Conservation (phyloP, 2,329 filamentous ascomycete genomes). For the Pseudopithomyces chartarum region DNA sequence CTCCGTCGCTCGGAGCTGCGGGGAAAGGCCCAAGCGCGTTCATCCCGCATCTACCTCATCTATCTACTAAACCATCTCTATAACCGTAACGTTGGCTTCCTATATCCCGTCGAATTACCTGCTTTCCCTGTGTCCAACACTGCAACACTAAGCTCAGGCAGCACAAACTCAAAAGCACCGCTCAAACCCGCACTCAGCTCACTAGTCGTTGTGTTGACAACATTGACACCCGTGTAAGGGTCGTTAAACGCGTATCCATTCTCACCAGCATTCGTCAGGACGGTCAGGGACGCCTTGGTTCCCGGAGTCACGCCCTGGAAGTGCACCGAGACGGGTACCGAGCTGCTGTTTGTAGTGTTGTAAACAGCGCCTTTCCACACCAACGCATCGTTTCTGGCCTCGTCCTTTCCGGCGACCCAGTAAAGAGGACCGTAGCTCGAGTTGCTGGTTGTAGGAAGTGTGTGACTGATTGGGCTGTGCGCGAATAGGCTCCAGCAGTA, state of each 20-base stretch:
- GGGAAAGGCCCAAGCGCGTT: neutral
- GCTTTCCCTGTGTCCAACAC: constrained; percentile 52
- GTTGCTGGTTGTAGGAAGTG: constrained; percentile 47
- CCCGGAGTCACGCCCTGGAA: constrained; percentile 37
- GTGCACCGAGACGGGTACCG: constrained; percentile 28
- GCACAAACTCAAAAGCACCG: constrained; percentile 57
- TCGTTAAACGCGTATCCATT: constrained; percentile 51
- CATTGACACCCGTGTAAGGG: constrained; percentile 53
- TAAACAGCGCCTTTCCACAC: constrained; percentile 56
- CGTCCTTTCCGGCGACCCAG: constrained; percentile 51
- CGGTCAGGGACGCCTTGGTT: constrained; percentile 44
- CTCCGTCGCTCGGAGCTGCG: neutral
- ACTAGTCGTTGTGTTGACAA: constrained; percentile 28
- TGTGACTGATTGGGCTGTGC: constrained; percentile 50
- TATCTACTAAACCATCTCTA: neutral
- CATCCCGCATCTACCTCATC: neutral
- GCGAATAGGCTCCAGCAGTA: constrained; percentile 49
- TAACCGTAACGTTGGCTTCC: neutral
- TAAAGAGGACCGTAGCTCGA: constrained; percentile 50
- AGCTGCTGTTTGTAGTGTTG: constrained; percentile 48
- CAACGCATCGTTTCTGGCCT: constrained; percentile 33
- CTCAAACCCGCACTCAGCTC: constrained; percentile 39
- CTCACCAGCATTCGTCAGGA: constrained; percentile 49
- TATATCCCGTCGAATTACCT: neutral
- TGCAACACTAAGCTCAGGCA: constrained; percentile 62